These are phyloP conservation scores for Parasitella parasitica DNA, from an alignment of 371 early-diverging fungal species.

Conservation along the genomic window DNA sequence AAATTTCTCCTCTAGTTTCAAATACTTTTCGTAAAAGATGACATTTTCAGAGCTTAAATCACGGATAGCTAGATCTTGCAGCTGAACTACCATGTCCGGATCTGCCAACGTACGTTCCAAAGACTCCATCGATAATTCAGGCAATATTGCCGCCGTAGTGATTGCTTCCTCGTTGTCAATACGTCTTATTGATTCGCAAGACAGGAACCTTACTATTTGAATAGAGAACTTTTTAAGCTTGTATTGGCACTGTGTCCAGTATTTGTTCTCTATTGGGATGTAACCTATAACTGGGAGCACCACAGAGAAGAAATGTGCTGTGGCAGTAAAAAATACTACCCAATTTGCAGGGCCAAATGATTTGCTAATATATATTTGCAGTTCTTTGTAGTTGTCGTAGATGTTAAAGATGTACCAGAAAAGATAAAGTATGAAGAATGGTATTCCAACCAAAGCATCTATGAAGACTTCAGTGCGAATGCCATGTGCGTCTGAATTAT, in stretches of 20 bases:
- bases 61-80: conserved; percentile 36
- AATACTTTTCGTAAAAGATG: conserved; percentile 37
- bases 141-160: neutral
- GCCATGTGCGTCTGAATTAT: conserved; percentile 34
- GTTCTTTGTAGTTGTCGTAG: neutral
- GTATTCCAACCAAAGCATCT: conserved; percentile 21
- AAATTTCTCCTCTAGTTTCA: conserved; percentile 22
- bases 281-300: conserved; percentile 24
- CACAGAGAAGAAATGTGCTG: conserved; percentile 26
- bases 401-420: conserved; percentile 19
- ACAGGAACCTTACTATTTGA: neutral
- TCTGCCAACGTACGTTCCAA: conserved; percentile 23
- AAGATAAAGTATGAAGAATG: conserved; percentile 26
- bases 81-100: conserved; percentile 16
- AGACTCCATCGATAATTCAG: conserved; percentile 22
- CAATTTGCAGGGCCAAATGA: conserved; percentile 22
- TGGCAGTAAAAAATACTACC: conserved; percentile 20
- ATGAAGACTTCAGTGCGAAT: conserved; percentile 39
- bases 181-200: neutral
- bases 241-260: neutral
- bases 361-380: neutral
- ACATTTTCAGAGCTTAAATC: conserved; percentile 49
- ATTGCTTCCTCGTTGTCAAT: neutral
- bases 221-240: neutral
- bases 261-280: neutral